Base-by-base conservation (phyloP, 108 stramenopile genomes). In the Nannochloropsis salina region DNA sequence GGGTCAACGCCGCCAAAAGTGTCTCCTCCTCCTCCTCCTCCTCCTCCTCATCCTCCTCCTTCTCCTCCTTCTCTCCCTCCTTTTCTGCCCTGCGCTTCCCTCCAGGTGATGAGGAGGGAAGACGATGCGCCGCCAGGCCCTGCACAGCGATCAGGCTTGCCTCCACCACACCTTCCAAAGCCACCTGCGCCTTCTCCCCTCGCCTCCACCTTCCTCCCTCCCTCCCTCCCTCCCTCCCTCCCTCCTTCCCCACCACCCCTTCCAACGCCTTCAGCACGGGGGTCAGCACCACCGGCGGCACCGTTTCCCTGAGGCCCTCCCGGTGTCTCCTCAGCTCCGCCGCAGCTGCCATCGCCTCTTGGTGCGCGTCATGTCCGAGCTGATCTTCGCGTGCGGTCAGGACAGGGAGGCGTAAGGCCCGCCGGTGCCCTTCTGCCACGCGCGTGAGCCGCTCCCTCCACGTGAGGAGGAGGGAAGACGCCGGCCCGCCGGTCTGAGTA, bases 151-250 rank as follows among this genome's bases (percentile, higher is more conserved):
- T 20, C 20, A 74, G 61, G 61, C 61, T 20, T 20, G 61, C 61
- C 61, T 74, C 61, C 15, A n/a, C 61, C 61, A 74, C 61, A 3
- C 61, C 43, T 18, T 40, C 21, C n/a, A 86, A 18, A 5, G 44
- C 85, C 41, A 18, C 43, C 81, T 44, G 21, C 85, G 43, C 85
- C 6, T 21, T 41, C 74, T 86, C 80, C 81, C n/a, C n/a, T n/a
- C n/a, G n/a, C n/a, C 21, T 21, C 42, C 43, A 42, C 40, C 80
- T 10, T 6, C 2, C 41, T 74, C 61, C n/a, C 61, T 15, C n/a
- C 61, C 61, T 74, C 61, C 61, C 61, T 74, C 61, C 61, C 61
- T 74, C 61, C 61, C 61, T 74, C 61, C 61, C 61, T n/a, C 61
- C n/a, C 4, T 74, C 5, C 61, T 20, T n/a, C 15, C 61, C 20